Evolutionary conservation across 2,329 filamentous ascomycete genomes (phyloP), one percentile per base, ranked within the genome.

Genomic region (Gliomastix tumulicola): DNA sequence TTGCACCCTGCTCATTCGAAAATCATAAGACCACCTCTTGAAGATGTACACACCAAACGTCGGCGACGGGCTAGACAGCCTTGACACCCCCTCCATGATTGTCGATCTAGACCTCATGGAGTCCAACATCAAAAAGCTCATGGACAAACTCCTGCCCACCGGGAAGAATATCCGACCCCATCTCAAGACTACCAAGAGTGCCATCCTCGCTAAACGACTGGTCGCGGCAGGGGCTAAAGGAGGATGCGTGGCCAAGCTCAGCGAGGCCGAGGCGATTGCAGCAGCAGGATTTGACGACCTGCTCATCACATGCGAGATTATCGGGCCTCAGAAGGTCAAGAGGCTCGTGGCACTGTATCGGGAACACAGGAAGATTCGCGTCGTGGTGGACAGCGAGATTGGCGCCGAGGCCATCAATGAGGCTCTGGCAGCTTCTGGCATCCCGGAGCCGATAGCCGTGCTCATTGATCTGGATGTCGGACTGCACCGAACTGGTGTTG

Each of bases 21-120:
- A n/a, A n/a, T n/a, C n/a, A n/a, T n/a, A n/a, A n/a, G n/a, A n/a
- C n/a, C n/a, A n/a, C n/a, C n/a, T n/a, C n/a, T n/a, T n/a, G n/a
- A 7, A 37, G n/a, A n/a, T 31, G 27, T 42, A 42, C 28, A 16
- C 31, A 17, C 37, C 37, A 27, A 32, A 37, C 10, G 35, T 42
- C 27, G 41, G 41, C 12, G 41, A 42, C 35, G 13, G 21, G 21
- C 34, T 42, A 17, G 34, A 34, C 21, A 35, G 21, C 39, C 67
- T 75, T 30, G 71, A 75, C 46, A 75, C 71, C 0, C 71, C 71
- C 2, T 73, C 69, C 36, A 74, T 75, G 69, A 62, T 75, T 31
- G 70, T 73, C 32, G 64, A 74, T 35, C 60, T 74, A 9, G 61
- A 68, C 38, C 50, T 69, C 5, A 70, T 73, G 65, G 68, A 74